phyloP scores from a whole-genome alignment of 192 early-diverging fungal genomes.

The Hyaloraphidium curvatum region DNA sequence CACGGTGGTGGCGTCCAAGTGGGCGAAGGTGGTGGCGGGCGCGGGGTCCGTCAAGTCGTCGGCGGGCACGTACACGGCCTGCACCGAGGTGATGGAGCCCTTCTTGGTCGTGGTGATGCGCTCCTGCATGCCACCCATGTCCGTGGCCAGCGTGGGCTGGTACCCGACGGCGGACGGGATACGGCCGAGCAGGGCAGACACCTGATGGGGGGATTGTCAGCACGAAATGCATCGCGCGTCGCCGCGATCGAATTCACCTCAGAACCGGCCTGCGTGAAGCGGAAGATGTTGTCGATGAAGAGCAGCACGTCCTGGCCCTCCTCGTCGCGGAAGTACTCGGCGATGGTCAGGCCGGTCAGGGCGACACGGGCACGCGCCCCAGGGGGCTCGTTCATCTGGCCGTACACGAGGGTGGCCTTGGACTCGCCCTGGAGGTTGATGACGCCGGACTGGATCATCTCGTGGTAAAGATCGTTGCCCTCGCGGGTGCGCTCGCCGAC shows the following conservation, averaged over 20 bases:
- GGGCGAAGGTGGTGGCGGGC: constrained; percentile 96
- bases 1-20: constrained; percentile 98
- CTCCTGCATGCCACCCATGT: constrained; percentile 99
- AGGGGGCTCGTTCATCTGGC: constrained; percentile 99
- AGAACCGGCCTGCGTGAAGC: constrained; percentile 99
- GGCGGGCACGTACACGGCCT: constrained; percentile 96
- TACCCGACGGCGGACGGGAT: constrained; percentile 99
- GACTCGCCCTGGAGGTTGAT: constrained; percentile 86
- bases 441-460: constrained; percentile 79
- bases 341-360: constrained; percentile 90
- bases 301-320: constrained; percentile 98
- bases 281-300: constrained; percentile 99
- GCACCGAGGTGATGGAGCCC: constrained; percentile 97
- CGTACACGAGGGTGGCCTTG: constrained; percentile 91
- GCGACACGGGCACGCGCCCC: constrained; percentile 98
- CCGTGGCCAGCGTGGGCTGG: constrained; percentile 95
- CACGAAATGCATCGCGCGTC: not conserved
- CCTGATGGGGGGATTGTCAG: constrained; percentile 10
- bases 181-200: constrained; percentile 97
- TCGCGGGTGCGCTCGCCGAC: constrained; percentile 98
- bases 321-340: constrained; percentile 99
- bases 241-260: constrained; percentile 21
- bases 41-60: constrained; percentile 99
- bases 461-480: constrained; percentile 99
- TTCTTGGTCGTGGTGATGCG: constrained; percentile 99